These are phyloP conservation scores for Heterobasidion parviporum DNA, from an alignment of 1,284 basidiomycete species.

Conservation along the genomic window DNA sequence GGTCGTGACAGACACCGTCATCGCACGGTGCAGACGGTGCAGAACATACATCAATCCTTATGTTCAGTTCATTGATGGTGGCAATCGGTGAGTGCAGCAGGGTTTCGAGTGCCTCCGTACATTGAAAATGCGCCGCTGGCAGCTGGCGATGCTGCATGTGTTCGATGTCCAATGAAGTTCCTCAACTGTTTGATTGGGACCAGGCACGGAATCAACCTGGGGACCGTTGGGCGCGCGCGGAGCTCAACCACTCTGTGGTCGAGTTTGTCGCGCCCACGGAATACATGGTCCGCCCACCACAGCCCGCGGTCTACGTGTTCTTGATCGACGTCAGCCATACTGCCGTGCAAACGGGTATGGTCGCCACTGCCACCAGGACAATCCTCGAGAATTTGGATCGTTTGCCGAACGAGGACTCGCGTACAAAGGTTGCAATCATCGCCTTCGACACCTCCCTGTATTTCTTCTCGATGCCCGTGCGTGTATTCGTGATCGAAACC, in stretches of 20 bases:
- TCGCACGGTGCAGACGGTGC: conserved; percentile 95
- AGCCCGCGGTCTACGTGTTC: conserved; percentile 96
- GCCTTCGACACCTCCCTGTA: conserved; percentile 91
- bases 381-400: conserved; percentile 93
- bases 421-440: conserved; percentile 91
- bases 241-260: conserved; percentile 90
- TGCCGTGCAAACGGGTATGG: conserved; percentile 93
- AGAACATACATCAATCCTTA: conserved; percentile 99
- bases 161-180: conserved; percentile 97
- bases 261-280: conserved; percentile 98
- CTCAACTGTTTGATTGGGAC: conserved; percentile 98
- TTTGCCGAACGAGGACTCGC: conserved; percentile 89
- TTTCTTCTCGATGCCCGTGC: conserved; percentile 87
- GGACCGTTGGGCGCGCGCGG: conserved; percentile 90
- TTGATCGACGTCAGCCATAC: conserved; percentile 94
- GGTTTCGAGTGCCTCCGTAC: not conserved
- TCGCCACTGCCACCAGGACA: conserved; percentile 93
- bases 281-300: conserved; percentile 98
- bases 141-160: conserved; percentile 99
- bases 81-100: conserved; percentile 65
- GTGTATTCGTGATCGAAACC: conserved; percentile 16
- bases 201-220: conserved; percentile 89
- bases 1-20: conserved; percentile 88
- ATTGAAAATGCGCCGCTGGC: conserved; percentile 1
- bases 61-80: conserved; percentile 97